Conservation (phyloP, 768 basidiomycete genomes). For the Macrocybe gigantea region DNA sequence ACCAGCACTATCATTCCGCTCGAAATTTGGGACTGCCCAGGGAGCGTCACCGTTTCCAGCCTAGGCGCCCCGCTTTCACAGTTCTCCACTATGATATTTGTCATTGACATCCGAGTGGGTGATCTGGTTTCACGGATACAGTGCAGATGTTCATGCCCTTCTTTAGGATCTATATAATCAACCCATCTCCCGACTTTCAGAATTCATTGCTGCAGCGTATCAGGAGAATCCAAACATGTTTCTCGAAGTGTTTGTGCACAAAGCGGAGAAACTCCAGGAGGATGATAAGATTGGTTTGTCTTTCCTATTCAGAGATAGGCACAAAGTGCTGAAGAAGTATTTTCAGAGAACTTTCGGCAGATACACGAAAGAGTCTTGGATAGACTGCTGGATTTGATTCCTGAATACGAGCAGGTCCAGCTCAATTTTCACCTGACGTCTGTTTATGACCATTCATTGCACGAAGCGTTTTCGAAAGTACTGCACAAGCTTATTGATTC, state of each 20-base stretch:
- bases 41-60: slow-evolving; percentile 75
- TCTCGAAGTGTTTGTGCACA: slow-evolving; percentile 93
- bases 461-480: slow-evolving; percentile 88
- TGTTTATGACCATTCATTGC: slow-evolving; percentile 87
- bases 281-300: slow-evolving; percentile 82
- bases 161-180: slow-evolving; percentile 77
- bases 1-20: slow-evolving; percentile 84
- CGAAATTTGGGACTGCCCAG: slow-evolving; percentile 95
- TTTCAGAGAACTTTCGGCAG: slow-evolving; percentile 81
- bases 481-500: slow-evolving; percentile 84
- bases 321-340: neutral
- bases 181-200: slow-evolving; percentile 75
- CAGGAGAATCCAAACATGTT: slow-evolving; percentile 70
- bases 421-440: slow-evolving; percentile 90
- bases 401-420: slow-evolving; percentile 73
- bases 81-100: slow-evolving; percentile 85
- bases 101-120: slow-evolving; percentile 89
- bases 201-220: slow-evolving; percentile 75
- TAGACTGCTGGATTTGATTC: slow-evolving; percentile 68
- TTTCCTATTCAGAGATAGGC: neutral
- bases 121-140: slow-evolving; percentile 1
- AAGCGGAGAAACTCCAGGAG: slow-evolving; percentile 86
- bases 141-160: neutral
- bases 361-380: slow-evolving; percentile 85
- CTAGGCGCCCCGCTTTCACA: slow-evolving; percentile 70